Base-by-base conservation (phyloP, 805 yeast genomes). In the Lachancea nothofagi region DNA sequence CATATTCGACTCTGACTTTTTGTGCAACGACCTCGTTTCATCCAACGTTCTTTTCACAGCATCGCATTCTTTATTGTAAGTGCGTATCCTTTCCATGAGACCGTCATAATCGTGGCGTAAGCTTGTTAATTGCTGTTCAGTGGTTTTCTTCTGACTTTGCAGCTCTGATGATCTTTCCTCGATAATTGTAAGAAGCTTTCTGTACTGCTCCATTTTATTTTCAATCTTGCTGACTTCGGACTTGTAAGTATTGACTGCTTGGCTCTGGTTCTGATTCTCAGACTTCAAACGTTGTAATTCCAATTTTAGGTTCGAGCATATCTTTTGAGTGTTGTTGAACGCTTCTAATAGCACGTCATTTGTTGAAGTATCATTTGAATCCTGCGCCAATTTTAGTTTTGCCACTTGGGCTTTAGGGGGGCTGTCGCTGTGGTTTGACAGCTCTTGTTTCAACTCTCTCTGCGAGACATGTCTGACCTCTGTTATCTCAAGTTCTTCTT, bases 401-500 rank as follows among this genome's bases (percentile, higher is more conserved):
- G 37, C 12, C 4, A 27, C 13, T 8, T 24, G 29, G 29, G 24
- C 29, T 12, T 30, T 31, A 20, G 25, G 37, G 22, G 24, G 29
- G 19, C 22, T 15, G 26, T 21, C 27, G 9, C 5, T 32, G 5
- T 13, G 27, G 19, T 12, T 17, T 3, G 25, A 8, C 10, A 22
- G 17, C 12, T n/a, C 18, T n/a, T 32, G 12, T 17, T 22, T 32
- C 36, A 24, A 17, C 12, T 34, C 38, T 7, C 7, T 17, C 10
- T 36, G 40, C 10, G 24, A 6, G 4, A 63, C 49, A 15, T 55
- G 58, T 40, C 68, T 48, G 32, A 69, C 52, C 59, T 72, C 60
- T 5, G 74, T 60, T 56, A 74, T 62, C 26, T 65, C 65, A n/a
- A 65, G 36, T 27, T 64, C 70, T 42, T 64, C 61, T 10, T 46